phyloP scores from a whole-genome alignment of 1,284 basidiomycete genomes.

The Kalmanozyma brasiliensis region DNA sequence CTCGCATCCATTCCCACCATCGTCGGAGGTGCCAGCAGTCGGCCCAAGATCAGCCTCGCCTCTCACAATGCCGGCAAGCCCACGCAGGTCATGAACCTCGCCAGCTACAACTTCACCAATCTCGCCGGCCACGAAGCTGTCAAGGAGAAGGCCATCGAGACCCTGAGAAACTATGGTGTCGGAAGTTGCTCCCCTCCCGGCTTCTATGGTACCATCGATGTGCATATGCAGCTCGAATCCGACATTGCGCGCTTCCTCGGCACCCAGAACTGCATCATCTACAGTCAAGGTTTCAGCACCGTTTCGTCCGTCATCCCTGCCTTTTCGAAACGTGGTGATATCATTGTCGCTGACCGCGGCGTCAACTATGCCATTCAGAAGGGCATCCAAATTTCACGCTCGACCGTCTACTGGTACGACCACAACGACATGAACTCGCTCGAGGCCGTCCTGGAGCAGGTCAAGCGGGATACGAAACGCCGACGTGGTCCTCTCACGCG shows the following conservation, averaged over 20 bases:
- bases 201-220: slow-evolving; percentile 96
- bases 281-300: slow-evolving; percentile 92
- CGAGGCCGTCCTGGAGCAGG: slow-evolving; percentile 82
- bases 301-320: slow-evolving; percentile 94
- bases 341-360: slow-evolving; percentile 95
- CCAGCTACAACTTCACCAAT: slow-evolving; percentile 92
- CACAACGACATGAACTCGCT: slow-evolving; percentile 93
- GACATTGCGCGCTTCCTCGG: slow-evolving; percentile 91
- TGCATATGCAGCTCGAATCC: slow-evolving; percentile 87
- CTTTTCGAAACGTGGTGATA: slow-evolving; percentile 96
- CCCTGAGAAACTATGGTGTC: slow-evolving; percentile 89
- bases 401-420: slow-evolving; percentile 90
- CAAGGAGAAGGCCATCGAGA: slow-evolving; percentile 85
- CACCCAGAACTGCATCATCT: slow-evolving; percentile 87
- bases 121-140: slow-evolving; percentile 87
- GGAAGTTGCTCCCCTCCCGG: slow-evolving; percentile 96
- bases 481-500: slow-evolving; percentile 83
- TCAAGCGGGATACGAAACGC: slow-evolving; percentile 88
- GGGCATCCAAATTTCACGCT: slow-evolving; percentile 94
- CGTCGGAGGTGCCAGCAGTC: slow-evolving; percentile 78
- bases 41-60: slow-evolving; percentile 80
- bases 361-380: slow-evolving; percentile 96
- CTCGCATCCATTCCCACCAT: slow-evolving; percentile 81
- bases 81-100: slow-evolving; percentile 86
- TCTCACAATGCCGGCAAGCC: slow-evolving; percentile 72